Evolutionary conservation across 176 grass and related monocot genomes (phyloP), one percentile per base, ranked within the genome.

Genomic region (Miscanthus lutarioriparius): DNA sequence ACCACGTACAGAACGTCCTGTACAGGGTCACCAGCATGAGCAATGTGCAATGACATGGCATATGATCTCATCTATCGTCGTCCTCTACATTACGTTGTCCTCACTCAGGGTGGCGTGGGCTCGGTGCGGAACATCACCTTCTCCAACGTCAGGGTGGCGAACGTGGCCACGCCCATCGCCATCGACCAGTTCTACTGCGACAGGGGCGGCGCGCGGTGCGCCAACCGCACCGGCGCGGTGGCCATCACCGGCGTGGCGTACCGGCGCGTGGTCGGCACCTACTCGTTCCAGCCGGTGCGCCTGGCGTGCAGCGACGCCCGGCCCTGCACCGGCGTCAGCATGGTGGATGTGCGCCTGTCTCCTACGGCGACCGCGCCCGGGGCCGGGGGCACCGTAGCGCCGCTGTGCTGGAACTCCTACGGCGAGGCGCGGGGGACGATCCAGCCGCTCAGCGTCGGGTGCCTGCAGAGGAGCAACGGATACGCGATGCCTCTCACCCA

Each of bases 121-220:
- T 85, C 86, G 26, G 94, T 93, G 17, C 88, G 85, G 84, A 96
- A 96, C 82, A 70, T 93, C 72, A 89, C 88, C 59, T 96, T 96
- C 81, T 89, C 90, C 61, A 83, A 93, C 73, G 54, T 96, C 45
- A 81, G 64, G 82, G 88, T 96, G 76, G 76, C 74, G 47, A 85
- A 87, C 30, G 94, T 96, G 13, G 83, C 83, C 16, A 93, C 80
- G 23, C 88, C 94, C 3, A 91, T 96, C 59, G 75, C 66, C 80
- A 96, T 96, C 49, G 88, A 93, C 81, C 94, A 96, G 82, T 96
- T 90, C 88, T 96, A 96, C 84, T 96, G 94, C 80, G 83, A 96
- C 88, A 70, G 65, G 28, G 83, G 74, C 28, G 32, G 40, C 12
- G 83, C 64, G 71, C 44, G 62, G 77, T 96, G 94, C 83, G 26